These are phyloP conservation scores for Ananas comosus DNA, from an alignment of 176 grass and related monocot genomes.

Conservation along the genomic window DNA sequence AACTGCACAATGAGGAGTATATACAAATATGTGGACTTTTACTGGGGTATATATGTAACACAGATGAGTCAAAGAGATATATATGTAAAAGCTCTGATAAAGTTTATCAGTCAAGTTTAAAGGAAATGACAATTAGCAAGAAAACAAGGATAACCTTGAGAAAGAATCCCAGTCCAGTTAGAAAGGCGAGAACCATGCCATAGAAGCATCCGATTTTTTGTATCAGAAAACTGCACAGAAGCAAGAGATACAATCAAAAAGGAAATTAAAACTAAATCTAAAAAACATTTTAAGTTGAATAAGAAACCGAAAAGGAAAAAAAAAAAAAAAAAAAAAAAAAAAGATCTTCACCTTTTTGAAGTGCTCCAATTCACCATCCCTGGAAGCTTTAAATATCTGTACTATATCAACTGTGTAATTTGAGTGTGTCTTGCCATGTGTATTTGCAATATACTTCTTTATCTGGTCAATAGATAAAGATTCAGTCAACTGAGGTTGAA, in stretches of 20 bases:
- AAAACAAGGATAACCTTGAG: constrained; percentile 51
- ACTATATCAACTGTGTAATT: constrained; percentile 63
- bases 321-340: constrained; percentile 7
- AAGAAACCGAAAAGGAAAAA: not conserved
- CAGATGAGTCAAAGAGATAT: not conserved
- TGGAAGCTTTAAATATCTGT: constrained; percentile 85
- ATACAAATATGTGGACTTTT: too few species aligned
- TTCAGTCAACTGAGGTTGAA: not conserved
- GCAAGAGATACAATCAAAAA: constrained; percentile 8
- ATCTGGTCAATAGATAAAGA: constrained; percentile 37
- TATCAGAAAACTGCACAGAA: constrained; percentile 49
- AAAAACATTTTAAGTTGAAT: not conserved
- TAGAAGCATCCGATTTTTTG: constrained; percentile 90
- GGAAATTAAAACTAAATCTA: not conserved
- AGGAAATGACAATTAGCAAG: not conserved
- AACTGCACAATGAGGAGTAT: too few species aligned
- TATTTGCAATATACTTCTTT: constrained; percentile 75
- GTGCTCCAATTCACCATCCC: constrained; percentile 53
- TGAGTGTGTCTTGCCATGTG: constrained; percentile 81
- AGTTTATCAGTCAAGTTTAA: not conserved
- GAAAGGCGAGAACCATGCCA: constrained; percentile 94
- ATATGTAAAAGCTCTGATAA: not conserved
- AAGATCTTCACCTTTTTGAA: constrained; percentile 56
- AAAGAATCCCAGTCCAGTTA: constrained; percentile 92
- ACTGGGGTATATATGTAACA: too few species aligned